Evolutionary conservation across 2,329 filamentous ascomycete species (phyloP).

Genomic region (Colletotrichum sp.): DNA sequence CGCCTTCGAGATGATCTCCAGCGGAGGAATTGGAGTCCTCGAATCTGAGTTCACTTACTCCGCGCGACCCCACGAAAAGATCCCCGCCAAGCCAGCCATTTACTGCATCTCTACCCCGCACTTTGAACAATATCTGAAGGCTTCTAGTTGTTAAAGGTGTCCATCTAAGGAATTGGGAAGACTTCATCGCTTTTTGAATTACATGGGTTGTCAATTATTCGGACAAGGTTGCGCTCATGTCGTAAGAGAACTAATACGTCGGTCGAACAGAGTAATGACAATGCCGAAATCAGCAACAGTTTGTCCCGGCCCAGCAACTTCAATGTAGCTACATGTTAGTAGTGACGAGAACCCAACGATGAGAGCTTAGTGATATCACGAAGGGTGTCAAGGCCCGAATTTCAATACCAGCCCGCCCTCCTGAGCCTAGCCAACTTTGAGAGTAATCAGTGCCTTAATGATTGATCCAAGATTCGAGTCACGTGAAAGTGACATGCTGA

Average conservation of each 20-base stretch:
- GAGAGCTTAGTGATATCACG: background rate
- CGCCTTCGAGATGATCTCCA: background rate
- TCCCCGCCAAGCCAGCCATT: background rate
- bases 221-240: background rate
- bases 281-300: background rate
- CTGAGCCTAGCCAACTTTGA: background rate
- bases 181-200: background rate
- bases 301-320: background rate
- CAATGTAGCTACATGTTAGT: background rate
- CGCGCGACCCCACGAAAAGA: background rate
- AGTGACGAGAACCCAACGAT: background rate
- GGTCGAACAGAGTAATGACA: background rate
- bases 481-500: background rate
- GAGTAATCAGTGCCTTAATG: background rate
- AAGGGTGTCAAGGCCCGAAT: background rate
- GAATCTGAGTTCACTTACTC: background rate
- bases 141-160: background rate
- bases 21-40: background rate
- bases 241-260: background rate
- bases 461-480: background rate
- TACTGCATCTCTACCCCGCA: background rate
- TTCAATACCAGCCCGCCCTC: background rate
- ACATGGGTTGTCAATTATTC: background rate
- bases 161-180: background rate
- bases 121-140: background rate